These are phyloP conservation scores for Leishmania aethiopica DNA, from an alignment of 208 protist genomes.

Conservation along the genomic window DNA sequence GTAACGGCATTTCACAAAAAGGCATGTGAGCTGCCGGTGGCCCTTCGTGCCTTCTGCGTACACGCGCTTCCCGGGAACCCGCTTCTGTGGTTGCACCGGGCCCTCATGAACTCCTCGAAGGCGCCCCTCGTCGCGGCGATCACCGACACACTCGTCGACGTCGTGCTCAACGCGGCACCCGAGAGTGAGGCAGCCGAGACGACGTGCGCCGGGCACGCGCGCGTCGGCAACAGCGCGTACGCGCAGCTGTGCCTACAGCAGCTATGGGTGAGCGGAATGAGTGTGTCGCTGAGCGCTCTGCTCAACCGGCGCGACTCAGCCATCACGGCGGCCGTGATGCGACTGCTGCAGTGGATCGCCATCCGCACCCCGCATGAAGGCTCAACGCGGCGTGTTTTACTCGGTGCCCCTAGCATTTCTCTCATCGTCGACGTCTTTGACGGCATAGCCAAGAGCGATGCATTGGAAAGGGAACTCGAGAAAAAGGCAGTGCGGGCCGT, in stretches of 20 bases:
- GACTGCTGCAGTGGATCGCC: slow-evolving; percentile 16
- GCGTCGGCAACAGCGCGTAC: slow-evolving; percentile 5
- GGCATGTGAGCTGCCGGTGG: slow-evolving; percentile 13
- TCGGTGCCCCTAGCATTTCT: slow-evolving; percentile 22
- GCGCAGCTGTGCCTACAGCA: slow-evolving; percentile 32
- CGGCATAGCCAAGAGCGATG: slow-evolving; percentile 17
- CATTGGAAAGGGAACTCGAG: slow-evolving; percentile 20
- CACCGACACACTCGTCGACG: slow-evolving; percentile 17
- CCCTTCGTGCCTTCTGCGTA: slow-evolving; percentile 30
- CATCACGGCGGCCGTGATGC: slow-evolving; percentile 26
- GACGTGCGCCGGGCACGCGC: neutral
- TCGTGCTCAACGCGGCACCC: slow-evolving; percentile 1
- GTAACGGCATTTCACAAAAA: slow-evolving; percentile 15
- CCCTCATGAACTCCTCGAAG: slow-evolving; percentile 5
- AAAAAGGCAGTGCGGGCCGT: slow-evolving; percentile 13
- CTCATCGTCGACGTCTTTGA: slow-evolving; percentile 20
- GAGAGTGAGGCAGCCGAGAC: neutral
- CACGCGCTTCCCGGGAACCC: slow-evolving; percentile 33
- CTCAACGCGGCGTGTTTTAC: slow-evolving; percentile 21
- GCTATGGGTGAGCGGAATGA: slow-evolving; percentile 30
- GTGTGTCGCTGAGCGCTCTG: slow-evolving; percentile 18
- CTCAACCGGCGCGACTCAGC: slow-evolving; percentile 15
- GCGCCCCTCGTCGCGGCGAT: slow-evolving; percentile 14
- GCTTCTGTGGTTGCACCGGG: slow-evolving; percentile 15
- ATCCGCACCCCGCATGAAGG: slow-evolving; percentile 11